These are phyloP conservation scores for Usnea hakonensis DNA, from an alignment of 495 filamentous ascomycete species.

Conservation along the genomic window DNA sequence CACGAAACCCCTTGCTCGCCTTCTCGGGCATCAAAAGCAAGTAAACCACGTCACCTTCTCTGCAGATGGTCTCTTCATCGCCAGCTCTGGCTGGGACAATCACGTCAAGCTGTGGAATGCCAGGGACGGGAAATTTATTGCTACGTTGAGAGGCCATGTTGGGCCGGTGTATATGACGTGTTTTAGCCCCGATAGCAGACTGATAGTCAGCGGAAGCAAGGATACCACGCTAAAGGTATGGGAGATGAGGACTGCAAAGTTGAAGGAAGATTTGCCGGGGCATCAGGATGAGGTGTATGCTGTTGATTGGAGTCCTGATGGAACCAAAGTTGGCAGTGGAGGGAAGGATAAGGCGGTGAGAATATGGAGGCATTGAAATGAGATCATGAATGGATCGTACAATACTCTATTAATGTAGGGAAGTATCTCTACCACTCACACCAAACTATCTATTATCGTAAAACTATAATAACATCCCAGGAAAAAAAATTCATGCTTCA, in stretches of 20 bases:
- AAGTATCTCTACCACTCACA: too few species aligned
- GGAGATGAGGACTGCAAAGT: conserved; percentile 48
- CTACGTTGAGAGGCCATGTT: conserved; percentile 84
- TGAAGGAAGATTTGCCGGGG: conserved; percentile 80
- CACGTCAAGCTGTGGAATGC: conserved; percentile 81
- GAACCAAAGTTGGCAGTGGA: conserved; percentile 74
- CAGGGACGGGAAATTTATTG: conserved; percentile 69
- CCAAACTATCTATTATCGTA: too few species aligned
- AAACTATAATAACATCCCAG: too few species aligned
- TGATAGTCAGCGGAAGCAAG: conserved; percentile 78
- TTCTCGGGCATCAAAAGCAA: conserved; percentile 90
- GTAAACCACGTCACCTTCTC: conserved; percentile 96
- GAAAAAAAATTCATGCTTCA: too few species aligned
- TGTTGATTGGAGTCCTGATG: conserved; percentile 87
- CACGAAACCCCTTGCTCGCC: conserved; percentile 75
- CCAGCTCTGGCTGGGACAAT: conserved; percentile 86
- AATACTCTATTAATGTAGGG: too few species aligned
- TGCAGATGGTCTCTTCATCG: conserved; percentile 77
- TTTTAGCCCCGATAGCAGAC: conserved; percentile 80
- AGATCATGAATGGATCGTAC: too few species aligned
- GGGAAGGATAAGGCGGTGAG: conserved; percentile 88
- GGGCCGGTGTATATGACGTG: conserved; percentile 84
- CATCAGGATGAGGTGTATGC: conserved; percentile 94
- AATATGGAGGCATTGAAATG: conserved; percentile 68
- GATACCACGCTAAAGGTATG: conserved; percentile 86